Base-by-base conservation (phyloP, 1,284 basidiomycete genomes). In the Mycosarcoma mackinlayi region DNA sequence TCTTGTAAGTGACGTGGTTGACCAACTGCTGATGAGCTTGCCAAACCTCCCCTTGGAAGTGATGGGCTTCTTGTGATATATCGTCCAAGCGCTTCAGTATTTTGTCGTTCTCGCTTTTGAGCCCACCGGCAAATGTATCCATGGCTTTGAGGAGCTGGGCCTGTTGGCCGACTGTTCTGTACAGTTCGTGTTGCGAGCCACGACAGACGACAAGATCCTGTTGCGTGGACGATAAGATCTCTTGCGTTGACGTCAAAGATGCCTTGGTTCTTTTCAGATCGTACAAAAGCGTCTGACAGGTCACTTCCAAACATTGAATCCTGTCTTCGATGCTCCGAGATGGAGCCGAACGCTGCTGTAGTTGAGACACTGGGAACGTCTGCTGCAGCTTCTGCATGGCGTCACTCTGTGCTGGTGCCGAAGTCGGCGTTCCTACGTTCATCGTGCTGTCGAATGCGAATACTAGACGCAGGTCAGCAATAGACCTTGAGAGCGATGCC, bases 21-120 rank as follows among this genome's bases (percentile, higher is more conserved):
- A 21, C 33, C 19, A 62, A 52, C 37, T 55, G 52, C 18, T 19
- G 30, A 27, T 62, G 52, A 37, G 52, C 59, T 0, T 13, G 30
- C 6, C 31, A 7, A 2, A 51, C n/a, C 6, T 33, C 52, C 0
- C 13, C n/a, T 25, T 62, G 47, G 30, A 62, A 37, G 7, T 55
- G 46, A 14, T 21, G 1, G 14, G 50, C 14, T 9, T 30, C 16
- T 19, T 46, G 41, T 2, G 21, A 33, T 6, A 30, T 3, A 3
- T 9, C 9, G 37, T 44, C 44, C 3, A 44, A 6, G 16, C 25
- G 46, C 3, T 45, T 28, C 18, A 30, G 10, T 6, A 45, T 27
- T 0, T 37, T n/a, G 13, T 6, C 25, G 24, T 34, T 39, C 16
- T 33, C 40, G 11, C 38, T 10, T 18, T 53, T 37, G 27, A 60